Evolutionary conservation across 2,329 filamentous ascomycete species (phyloP).

Genomic region (Arthrocladium fulminans): DNA sequence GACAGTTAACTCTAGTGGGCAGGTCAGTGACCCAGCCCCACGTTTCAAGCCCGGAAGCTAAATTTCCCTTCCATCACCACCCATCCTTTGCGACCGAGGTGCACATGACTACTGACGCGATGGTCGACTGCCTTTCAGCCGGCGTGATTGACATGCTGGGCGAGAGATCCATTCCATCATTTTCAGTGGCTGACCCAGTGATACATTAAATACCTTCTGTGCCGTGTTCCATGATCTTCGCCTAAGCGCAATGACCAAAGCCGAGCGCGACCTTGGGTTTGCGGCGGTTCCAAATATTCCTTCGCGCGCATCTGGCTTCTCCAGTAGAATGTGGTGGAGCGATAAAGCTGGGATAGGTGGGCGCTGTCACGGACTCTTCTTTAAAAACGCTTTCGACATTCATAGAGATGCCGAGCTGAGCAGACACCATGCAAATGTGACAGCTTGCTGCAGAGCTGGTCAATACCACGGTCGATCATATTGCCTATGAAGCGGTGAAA

Average conservation of each 20-base stretch:
- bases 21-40: no score
- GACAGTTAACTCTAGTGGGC: neutral
- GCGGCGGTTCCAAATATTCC: no score
- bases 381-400: neutral
- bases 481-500: neutral
- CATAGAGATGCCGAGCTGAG: neutral
- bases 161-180: neutral
- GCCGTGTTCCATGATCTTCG: neutral
- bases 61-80: neutral
- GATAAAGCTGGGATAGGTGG: no score
- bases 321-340: no score
- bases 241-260: neutral
- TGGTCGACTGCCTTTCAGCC: neutral
- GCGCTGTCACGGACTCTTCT: no score
- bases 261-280: neutral
- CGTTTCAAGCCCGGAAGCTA: neutral
- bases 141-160: neutral
- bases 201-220: neutral
- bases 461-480: neutral
- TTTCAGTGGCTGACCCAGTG: neutral
- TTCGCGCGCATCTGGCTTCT: no score
- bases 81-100: neutral
- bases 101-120: neutral
- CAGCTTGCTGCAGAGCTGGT: neutral
- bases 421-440: neutral